Base-by-base conservation (phyloP, 495 filamentous ascomycete species). In the Xylaria flabelliformis region DNA sequence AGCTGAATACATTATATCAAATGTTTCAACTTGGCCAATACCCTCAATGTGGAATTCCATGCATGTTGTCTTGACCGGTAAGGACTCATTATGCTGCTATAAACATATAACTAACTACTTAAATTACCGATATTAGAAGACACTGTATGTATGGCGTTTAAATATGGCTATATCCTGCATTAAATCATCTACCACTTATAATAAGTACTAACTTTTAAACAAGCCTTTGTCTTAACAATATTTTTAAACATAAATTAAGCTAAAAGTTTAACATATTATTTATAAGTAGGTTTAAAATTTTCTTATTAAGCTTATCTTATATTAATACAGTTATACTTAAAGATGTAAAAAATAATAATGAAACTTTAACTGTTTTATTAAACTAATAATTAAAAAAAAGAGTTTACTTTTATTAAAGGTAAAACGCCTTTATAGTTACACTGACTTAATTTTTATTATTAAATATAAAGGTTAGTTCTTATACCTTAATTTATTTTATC, bases 341-440 rank as follows among this genome's bases (percentile, higher is more conserved):
- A 85, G 83, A 84, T 85, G 83, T 81, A 82, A 85, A 87, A 84
- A 83, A 83, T 83, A 85, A 83, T 85, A 85, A 80, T 81, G 80
- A 85, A 87, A 85, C 82, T 78, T 79, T 77, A 81, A 83, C 85
- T 80, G 82, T 81, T 83, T 80, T 83, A 80, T 85, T 83, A 82
- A 85, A 83, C 83, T 74, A 83, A 79, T 82, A 79, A 81, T 72
- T 74, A 70, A 73, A 72, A 76, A 73, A 85, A 80, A 78, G 81
- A 77, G 68, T 80, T 85, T 93, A 95, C 81, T 99, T 95, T 92
- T 98, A 8, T 39, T 7, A 6, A 6, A 39, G 36, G 36, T 39
- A 4, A 5, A 36, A 7, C 34, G 1, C 34, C 3, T 36, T 7
- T 4, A 36, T 3, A 3, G 34, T 3, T 36, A 36, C 34, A 36